Conservation (phyloP, 2,329 filamentous ascomycete species). For the Bisporella sp. region DNA sequence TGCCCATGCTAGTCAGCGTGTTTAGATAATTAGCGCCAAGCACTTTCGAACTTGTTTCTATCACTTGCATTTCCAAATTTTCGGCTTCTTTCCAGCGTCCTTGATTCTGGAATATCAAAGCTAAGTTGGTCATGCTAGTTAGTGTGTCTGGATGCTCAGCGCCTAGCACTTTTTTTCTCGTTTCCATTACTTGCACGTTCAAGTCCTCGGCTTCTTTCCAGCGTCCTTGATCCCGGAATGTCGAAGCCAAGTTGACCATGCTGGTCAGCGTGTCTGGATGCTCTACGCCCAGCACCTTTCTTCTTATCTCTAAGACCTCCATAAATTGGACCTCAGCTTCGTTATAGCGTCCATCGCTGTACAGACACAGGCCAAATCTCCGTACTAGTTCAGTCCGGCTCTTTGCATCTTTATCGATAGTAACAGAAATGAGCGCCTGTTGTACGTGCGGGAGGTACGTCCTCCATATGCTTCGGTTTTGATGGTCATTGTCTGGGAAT, state of each 20-base stretch:
- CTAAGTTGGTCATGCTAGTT: background rate
- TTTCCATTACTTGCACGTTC: background rate
- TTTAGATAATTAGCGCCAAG: background rate
- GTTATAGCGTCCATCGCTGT: background rate
- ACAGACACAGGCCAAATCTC: background rate
- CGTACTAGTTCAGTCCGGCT: background rate
- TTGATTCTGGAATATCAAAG: background rate
- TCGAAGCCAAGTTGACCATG: background rate
- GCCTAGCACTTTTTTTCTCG: background rate
- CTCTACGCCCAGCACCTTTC: background rate
- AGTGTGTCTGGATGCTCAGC: background rate
- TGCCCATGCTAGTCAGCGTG: background rate
- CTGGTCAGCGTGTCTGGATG: background rate
- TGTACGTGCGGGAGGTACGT: conserved; percentile 9
- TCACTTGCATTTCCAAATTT: background rate
- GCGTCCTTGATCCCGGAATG: background rate
- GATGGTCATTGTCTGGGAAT: conserved; percentile 7
- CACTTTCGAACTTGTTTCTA: background rate
- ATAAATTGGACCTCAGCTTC: background rate
- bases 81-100: background rate
- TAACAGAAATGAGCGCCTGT: background rate
- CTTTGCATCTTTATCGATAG: background rate
- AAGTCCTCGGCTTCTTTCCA: background rate
- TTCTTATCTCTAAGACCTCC: background rate
- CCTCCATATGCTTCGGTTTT: conserved; percentile 10